Conservation (phyloP, 192 early-diverging fungal species). For the Phlyctochytrium bullatum region DNA sequence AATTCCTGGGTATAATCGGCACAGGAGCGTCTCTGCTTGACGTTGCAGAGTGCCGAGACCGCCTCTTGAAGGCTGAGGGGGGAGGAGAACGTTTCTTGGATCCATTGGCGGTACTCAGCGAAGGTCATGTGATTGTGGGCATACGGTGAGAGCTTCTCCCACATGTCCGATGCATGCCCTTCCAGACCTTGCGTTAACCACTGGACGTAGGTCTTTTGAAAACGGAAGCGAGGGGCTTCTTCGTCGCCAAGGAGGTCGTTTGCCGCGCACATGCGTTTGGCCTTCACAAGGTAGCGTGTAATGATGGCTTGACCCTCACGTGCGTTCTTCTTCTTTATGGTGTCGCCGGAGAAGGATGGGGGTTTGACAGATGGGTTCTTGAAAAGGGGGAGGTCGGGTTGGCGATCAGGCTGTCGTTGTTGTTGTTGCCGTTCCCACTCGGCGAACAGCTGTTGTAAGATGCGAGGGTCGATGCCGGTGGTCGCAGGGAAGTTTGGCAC, state of each 20-base stretch:
- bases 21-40: background rate
- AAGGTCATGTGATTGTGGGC: background rate
- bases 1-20: background rate
- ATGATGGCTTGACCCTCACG: background rate
- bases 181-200: background rate
- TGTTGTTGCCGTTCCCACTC: background rate
- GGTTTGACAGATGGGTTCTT: background rate
- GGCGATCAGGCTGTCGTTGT: background rate
- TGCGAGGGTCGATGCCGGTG: too few relatives aligned
- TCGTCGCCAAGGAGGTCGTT: too few relatives aligned
- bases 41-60: background rate
- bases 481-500: too few relatives aligned
- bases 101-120: background rate
- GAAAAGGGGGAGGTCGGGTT: background rate
- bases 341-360: background rate
- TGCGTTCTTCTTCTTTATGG: background rate
- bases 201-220: background rate
- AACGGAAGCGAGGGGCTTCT: background rate
- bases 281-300: background rate
- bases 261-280: too few relatives aligned
- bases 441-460: background rate
- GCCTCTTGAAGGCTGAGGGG: background rate
- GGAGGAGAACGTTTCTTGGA: background rate
- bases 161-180: background rate
- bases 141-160: background rate